These are phyloP conservation scores for Parathielavia hyrcaniae DNA, from an alignment of 495 filamentous ascomycete species.

Conservation along the genomic window DNA sequence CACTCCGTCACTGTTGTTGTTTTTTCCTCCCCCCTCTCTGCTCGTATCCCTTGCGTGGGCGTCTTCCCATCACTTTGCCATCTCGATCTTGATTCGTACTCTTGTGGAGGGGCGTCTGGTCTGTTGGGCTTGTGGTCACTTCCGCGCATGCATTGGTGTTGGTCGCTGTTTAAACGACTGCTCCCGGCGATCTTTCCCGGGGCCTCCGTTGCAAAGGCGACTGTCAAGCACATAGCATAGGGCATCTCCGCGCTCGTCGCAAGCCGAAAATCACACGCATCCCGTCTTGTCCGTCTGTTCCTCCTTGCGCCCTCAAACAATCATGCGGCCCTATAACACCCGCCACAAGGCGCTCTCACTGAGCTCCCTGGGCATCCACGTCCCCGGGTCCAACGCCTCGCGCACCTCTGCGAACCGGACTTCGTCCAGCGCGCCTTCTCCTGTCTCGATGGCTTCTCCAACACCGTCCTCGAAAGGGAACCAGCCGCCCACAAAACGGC, in stretches of 20 bases:
- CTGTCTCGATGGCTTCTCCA: constrained; percentile 47
- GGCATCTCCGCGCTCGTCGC: constrained; percentile 15
- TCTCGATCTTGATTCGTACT: constrained; percentile 5
- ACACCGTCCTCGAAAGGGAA: constrained; percentile 48
- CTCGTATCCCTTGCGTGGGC: constrained; percentile 4
- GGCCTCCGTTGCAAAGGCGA: background rate
- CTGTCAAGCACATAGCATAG: constrained; percentile 14
- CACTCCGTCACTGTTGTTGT: constrained; percentile 20
- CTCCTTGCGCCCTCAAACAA: constrained; percentile 23
- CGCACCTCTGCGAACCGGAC: constrained; percentile 41
- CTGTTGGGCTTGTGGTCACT: background rate
- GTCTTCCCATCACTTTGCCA: background rate
- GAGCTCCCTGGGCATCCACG: constrained; percentile 84
- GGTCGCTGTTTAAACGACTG: constrained; percentile 10
- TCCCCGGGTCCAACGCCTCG: constrained; percentile 64
- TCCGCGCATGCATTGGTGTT: constrained; percentile 13
- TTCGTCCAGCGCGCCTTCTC: constrained; percentile 30
- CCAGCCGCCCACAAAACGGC: constrained; percentile 68
- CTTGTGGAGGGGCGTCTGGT: background rate
- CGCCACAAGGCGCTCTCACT: constrained; percentile 94
- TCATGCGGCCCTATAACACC: constrained; percentile 88
- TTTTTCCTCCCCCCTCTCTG: constrained; percentile 10
- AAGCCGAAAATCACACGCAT: constrained; percentile 21
- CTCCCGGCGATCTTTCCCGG: constrained; percentile 9
- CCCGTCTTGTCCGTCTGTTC: constrained; percentile 5